Percentiles rank a stretch among this genome's conserved stretches.
Evolutionary conservation across 352 stramenopile species (phyloP).

Genomic region (Phytophthora citricola): DNA sequence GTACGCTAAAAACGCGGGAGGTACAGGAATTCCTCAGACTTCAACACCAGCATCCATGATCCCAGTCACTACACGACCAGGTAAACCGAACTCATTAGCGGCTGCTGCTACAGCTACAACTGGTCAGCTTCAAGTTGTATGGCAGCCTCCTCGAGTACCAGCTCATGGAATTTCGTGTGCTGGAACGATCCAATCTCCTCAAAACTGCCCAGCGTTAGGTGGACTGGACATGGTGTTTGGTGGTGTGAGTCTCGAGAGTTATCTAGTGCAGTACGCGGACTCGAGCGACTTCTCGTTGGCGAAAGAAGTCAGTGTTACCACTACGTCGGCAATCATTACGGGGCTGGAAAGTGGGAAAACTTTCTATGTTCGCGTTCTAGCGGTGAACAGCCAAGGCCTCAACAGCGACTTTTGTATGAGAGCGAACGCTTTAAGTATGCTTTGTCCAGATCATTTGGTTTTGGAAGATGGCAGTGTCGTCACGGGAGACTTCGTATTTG

Average conservation of each 20-base stretch:
- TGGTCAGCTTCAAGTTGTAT: constrained; percentile 61
- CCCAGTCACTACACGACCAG: constrained; percentile 61
- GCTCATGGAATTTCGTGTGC: constrained; percentile 75
- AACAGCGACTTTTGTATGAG: constrained; percentile 78
- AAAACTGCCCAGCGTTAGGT: constrained; percentile 63
- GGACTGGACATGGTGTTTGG: constrained; percentile 91
- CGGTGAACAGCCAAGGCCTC: constrained; percentile 80
- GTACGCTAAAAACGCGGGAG: constrained; percentile 73
- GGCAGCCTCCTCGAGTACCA: constrained; percentile 69
- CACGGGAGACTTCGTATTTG: constrained; percentile 59
- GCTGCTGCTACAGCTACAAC: constrained; percentile 34
- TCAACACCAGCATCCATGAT: constrained; percentile 56
- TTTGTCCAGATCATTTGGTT: constrained; percentile 80
- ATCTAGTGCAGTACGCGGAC: constrained; percentile 93
- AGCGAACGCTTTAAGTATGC: constrained; percentile 54
- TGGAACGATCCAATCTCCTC: constrained; percentile 59
- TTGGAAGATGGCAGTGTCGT: constrained; percentile 69
- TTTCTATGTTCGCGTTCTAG: constrained; percentile 88
- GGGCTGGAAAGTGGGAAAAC: constrained; percentile 72
- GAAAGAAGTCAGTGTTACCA: constrained; percentile 70
- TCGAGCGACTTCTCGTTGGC: constrained; percentile 74
- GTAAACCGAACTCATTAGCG: constrained; percentile 69
- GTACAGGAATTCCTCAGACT: constrained; percentile 62
- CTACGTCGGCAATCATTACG: constrained; percentile 61
- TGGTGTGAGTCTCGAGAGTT: constrained; percentile 90